These are phyloP conservation scores for Penicillium sp. DNA, from an alignment of 2,329 filamentous ascomycete species.

Conservation along the genomic window DNA sequence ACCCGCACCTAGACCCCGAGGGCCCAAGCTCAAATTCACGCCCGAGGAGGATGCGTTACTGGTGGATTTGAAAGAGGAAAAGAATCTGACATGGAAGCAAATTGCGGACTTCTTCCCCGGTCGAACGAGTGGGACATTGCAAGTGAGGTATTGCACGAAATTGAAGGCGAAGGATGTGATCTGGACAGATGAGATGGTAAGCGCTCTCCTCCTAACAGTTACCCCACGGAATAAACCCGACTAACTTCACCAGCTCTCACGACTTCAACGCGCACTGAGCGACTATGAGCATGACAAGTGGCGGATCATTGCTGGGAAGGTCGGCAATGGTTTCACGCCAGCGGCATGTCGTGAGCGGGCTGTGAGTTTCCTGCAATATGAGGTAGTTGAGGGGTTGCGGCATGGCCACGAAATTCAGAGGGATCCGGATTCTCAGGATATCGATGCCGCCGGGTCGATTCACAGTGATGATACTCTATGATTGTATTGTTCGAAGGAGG, in stretches of 20 bases:
- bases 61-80: conserved; percentile 91
- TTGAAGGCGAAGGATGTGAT: conserved; percentile 90
- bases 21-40: conserved; percentile 92
- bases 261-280: conserved; percentile 47
- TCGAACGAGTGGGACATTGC: conserved; percentile 84
- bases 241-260: conserved; percentile 39
- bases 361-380: conserved; percentile 44
- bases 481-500: not conserved
- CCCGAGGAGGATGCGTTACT: conserved; percentile 87
- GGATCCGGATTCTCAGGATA: not conserved
- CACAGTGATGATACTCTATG: not conserved
- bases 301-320: conserved; percentile 88
- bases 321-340: conserved; percentile 87
- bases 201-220: conserved; percentile 8
- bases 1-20: conserved; percentile 79
- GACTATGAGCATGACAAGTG: conserved; percentile 72
- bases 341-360: conserved; percentile 84
- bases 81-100: conserved; percentile 95
- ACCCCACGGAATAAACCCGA: not conserved
- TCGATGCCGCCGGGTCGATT: not conserved
- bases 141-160: conserved; percentile 94
- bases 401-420: not conserved
- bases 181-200: conserved; percentile 92
- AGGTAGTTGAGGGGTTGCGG: not conserved
- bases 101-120: conserved; percentile 96